Conservation (phyloP, 192 early-diverging fungal species). For the Dispira simplex region DNA sequence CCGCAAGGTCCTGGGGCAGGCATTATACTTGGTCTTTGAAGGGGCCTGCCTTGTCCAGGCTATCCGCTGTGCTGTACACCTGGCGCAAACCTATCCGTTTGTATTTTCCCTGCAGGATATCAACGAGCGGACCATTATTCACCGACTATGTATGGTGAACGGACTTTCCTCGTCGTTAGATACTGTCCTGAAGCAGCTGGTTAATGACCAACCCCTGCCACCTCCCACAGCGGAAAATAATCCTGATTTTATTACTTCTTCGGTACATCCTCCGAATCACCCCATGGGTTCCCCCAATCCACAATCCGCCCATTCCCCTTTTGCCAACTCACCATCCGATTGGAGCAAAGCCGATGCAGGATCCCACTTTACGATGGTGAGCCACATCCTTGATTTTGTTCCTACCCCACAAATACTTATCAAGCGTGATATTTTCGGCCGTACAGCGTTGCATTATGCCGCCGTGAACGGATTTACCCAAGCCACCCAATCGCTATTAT, state of each 20-base stretch:
- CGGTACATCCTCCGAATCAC: background rate
- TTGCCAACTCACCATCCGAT: background rate
- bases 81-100: constrained; percentile 11
- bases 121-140: constrained; percentile 42
- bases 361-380: constrained; percentile 22
- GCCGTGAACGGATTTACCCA: constrained; percentile 31
- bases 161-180: constrained; percentile 7
- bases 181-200: constrained; percentile 8
- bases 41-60: constrained; percentile 14
- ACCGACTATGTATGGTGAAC: constrained; percentile 20
- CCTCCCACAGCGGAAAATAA: background rate
- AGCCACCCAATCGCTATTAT: constrained; percentile 31
- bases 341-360: constrained; percentile 20
- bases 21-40: constrained; percentile 9
- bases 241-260: constrained; percentile 7
- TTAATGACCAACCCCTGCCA: background rate
- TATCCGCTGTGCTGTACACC: constrained; percentile 4
- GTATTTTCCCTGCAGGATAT: constrained; percentile 22
- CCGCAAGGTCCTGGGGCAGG: background rate
- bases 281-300: background rate
- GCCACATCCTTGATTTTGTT: constrained; percentile 15
- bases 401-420: constrained; percentile 13
- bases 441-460: constrained; percentile 44
- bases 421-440: constrained; percentile 34
- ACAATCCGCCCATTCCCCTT: background rate